These are phyloP conservation scores for Mycena sanguinolenta DNA, from an alignment of 768 basidiomycete genomes.

Conservation along the genomic window DNA sequence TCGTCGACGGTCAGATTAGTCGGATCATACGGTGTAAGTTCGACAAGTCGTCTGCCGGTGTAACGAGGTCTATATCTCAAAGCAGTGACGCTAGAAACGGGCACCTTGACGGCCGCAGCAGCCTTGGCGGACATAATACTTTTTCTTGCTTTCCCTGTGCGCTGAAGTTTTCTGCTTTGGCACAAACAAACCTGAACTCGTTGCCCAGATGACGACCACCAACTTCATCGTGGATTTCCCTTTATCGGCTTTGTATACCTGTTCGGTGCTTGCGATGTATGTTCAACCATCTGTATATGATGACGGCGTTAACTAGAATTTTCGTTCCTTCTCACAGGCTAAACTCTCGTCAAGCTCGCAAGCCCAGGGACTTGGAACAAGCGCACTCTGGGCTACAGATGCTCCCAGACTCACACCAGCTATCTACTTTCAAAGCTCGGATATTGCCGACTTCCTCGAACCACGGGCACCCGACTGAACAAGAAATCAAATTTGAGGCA, in stretches of 20 bases:
- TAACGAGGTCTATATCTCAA: not conserved
- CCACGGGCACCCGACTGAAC: too few relatives aligned
- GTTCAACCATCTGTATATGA: not conserved
- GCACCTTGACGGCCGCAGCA: not conserved
- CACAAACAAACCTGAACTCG: not conserved
- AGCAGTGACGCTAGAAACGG: not conserved
- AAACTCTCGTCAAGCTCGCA: not conserved
- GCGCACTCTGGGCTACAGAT: not conserved
- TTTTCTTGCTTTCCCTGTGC: not conserved
- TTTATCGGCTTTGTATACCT: not conserved
- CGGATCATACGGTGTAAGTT: conserved; percentile 15
- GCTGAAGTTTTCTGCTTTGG: not conserved
- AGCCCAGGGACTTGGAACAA: not conserved
- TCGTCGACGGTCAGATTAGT: conserved; percentile 27
- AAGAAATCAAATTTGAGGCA: too few relatives aligned
- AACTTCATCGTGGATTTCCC: conserved; percentile 7
- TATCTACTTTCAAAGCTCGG: not conserved
- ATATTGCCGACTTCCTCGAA: too few relatives aligned
- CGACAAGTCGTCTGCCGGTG: not conserved
- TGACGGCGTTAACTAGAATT: not conserved
- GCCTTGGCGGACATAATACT: not conserved
- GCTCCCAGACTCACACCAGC: not conserved
- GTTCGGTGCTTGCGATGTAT: not conserved
- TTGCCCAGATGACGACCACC: not conserved
- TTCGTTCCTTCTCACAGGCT: not conserved